Base-by-base conservation (phyloP, 2,329 filamentous ascomycete genomes). In the Capronia epimyces region DNA sequence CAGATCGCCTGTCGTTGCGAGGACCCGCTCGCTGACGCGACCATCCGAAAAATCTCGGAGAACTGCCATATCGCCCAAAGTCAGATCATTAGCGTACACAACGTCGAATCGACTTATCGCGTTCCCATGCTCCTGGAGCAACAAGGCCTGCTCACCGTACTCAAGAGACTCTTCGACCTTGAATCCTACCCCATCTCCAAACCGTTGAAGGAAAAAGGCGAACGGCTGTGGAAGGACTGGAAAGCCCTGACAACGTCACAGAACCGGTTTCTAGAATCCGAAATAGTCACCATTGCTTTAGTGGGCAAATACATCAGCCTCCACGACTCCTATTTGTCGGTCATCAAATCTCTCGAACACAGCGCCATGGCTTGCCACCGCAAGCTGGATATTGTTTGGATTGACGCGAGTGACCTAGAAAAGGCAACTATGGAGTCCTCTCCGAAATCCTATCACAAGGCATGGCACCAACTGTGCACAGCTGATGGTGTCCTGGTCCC, bases 1-100 rank as follows among this genome's bases (percentile, higher is more conserved):
- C 57, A 87, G 85, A 93, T 97, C 71, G 93, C 91, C 12, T 97
- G 93, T 67, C 87, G 93, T 46, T 97, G 91, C 68, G 85, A 91
- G 64, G 77, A 78, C 46, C 79, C 84, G 10, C 80, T 97, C 5
- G 84, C 88, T 42, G 75, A 82, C 31, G 72, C 74, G 7, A 91
- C 89, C 1, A 83, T 91, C 43, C 78, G 85, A 57, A 97, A 98
- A 74, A 89, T 98, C 57, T 89, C 91, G 55, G 81, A 82, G 64
- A 88, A 84, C 71, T 97, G 91, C 69, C 88, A 95, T 65, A 85
- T 96, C 42, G 87, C 94, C 47, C 72, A 79, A 9, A 79, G 89
- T 59, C 89, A 96, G 66, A 89, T 97, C 37, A 75, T 97, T 56
- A 86, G 82, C 9, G 90, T 98, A 9, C 84, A 86, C 61, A 86